A percentile compares a stretch with the other conserved stretches of the same genome.
phyloP scores from a whole-genome alignment of 1,284 basidiomycete genomes.

The Exobasidium rhododendri region DNA sequence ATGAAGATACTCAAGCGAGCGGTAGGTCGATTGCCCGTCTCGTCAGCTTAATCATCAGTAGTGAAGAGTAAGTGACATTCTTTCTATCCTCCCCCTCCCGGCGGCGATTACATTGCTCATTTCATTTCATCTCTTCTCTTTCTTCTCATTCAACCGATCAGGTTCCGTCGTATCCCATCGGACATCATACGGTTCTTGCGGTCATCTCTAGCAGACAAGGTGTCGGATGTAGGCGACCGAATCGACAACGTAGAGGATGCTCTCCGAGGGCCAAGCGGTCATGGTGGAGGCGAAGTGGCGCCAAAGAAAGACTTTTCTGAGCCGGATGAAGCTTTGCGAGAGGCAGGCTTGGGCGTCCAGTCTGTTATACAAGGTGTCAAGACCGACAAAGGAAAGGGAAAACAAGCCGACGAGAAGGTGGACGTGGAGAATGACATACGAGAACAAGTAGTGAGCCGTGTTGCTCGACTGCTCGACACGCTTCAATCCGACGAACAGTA shows the following conservation, averaged over 20 bases:
- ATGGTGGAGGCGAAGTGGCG: not conserved
- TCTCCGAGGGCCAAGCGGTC: not conserved
- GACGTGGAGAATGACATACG: not conserved
- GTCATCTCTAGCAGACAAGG: not conserved
- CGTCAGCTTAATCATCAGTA: conserved; percentile 7
- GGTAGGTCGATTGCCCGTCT: conserved; percentile 1
- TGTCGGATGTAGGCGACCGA: not conserved
- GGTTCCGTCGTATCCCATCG: conserved; percentile 1
- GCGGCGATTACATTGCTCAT: not conserved
- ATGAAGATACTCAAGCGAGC: not conserved
- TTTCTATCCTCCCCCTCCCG: no score
- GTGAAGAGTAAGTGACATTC: conserved; percentile 12
- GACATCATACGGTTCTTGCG: not conserved
- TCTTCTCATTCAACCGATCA: no score
- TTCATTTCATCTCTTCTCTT: no score
- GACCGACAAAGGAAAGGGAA: not conserved
- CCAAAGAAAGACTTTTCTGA: conserved; percentile 10
- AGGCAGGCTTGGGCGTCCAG: not conserved
- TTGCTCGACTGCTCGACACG: not conserved
- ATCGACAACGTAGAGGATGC: conserved; percentile 5
- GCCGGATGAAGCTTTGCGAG: conserved; percentile 6
- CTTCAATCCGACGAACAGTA: not conserved
- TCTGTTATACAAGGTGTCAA: not conserved
- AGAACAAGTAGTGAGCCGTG: conserved; percentile 6
- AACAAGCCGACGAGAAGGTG: not conserved